Evolutionary conservation across 163 green algal genomes (phyloP), one percentile per base, ranked within the genome.

Genomic region (Chloromonas sp.): DNA sequence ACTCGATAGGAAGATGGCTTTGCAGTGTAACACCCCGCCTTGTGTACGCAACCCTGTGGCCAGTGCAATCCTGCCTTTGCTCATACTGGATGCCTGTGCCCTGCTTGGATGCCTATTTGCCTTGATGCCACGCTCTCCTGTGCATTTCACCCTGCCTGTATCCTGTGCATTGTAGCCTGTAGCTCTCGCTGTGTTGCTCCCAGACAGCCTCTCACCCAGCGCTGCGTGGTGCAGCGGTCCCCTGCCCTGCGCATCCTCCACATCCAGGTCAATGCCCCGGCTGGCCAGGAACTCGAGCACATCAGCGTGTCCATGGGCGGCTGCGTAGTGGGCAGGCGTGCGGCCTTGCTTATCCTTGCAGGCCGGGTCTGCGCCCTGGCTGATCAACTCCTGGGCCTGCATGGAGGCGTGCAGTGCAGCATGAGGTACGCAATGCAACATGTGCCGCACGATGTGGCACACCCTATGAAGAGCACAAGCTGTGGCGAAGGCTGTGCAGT

Each of bases 191-290:
- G 36, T 36, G 36, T 36, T 36, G 36, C 36, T 36, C 74, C 74
- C 78, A 82, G 3, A 5, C 3, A 57, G n/a, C 0, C 36, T 0
- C 70, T 5, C 78, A 79, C 86, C 81, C 78, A 85, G 13, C 3
- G 86, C 87, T 61, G 92, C 92, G 36, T 90, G 91, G 81, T 94
- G 92, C 71, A 95, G 82, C 5, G 92, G 83, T 36, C 87, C 89
- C 14, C 91, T 89, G 3, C 86, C 89, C 0, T 60, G 1, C 0
- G 79, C 3, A 76, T 93, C 91, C 11, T 93, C 90, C 0, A 70
- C 85, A 58, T 93, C 90, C 8, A 93, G 36, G 61, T 90, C 87
- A 0, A 87, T 87, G 14, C 90, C 90, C 77, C 87, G 87, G 1
- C 83, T 86, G 0, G 87, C 78, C 11, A 93, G 83, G 78, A 85